A percentile compares a stretch with the other conserved stretches of the same genome.
phyloP scores from a whole-genome alignment of 139 green algal genomes.

The Nannochloris sp. region DNA sequence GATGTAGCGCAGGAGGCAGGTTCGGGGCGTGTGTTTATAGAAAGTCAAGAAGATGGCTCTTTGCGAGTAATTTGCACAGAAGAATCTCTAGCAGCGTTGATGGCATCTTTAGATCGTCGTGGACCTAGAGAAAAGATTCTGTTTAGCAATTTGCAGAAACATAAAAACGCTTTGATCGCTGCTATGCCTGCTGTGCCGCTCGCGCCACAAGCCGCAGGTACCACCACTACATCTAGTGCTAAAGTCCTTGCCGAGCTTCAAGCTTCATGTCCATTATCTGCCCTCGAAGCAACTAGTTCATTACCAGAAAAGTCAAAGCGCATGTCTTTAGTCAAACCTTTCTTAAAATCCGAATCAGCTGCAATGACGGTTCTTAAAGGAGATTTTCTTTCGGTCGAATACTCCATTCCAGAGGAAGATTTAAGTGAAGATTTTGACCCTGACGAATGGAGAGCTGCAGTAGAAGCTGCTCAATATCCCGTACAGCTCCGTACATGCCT shows the following conservation, averaged over 20 bases:
- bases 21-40: constrained; percentile 31
- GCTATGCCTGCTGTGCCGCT: constrained; percentile 26
- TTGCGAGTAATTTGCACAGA: constrained; percentile 34
- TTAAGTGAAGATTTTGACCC: neutral
- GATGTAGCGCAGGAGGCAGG: constrained; percentile 10
- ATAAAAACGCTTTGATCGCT: constrained; percentile 2
- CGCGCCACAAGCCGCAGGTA: constrained; percentile 20
- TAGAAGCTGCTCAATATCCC: constrained; percentile 22
- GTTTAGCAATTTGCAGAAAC: constrained; percentile 26
- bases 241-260: no score
- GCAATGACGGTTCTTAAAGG: no score
- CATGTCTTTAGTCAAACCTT: no score
- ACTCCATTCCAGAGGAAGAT: neutral
- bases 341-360: no score
- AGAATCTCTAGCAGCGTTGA: constrained; percentile 42
- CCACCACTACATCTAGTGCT: no score
- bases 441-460: constrained; percentile 21
- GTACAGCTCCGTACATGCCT: constrained; percentile 41
- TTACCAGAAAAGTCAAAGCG: no score
- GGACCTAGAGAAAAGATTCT: constrained; percentile 47
- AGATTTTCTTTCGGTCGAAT: no score
- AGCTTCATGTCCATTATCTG: no score
- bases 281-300: no score
- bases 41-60: constrained; percentile 27
- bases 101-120: constrained; percentile 36